These are phyloP conservation scores for Pseudocercospora macadamiae DNA, from an alignment of 2,329 filamentous ascomycete species.

Conservation along the genomic window DNA sequence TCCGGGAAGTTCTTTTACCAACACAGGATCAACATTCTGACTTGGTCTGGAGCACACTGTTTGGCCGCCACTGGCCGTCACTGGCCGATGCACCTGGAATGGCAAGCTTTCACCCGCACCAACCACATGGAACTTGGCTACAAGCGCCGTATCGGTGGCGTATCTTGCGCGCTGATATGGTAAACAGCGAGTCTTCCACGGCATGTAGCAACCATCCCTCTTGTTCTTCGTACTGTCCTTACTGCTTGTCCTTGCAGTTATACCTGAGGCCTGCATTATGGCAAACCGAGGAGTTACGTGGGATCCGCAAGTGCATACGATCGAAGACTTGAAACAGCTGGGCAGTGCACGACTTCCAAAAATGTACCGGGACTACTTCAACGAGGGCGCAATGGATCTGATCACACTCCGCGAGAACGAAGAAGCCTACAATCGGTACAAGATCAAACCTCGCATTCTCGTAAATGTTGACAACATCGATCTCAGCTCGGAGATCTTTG, in stretches of 20 bases:
- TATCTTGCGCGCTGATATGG: too few species aligned
- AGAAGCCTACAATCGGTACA: slow-evolving; percentile 52
- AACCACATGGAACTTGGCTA: too few species aligned
- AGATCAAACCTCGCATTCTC: slow-evolving; percentile 43
- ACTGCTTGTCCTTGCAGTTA: neutral
- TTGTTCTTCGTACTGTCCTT: neutral
- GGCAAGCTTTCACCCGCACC: neutral
- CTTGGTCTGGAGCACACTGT: neutral
- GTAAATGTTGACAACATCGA: slow-evolving; percentile 44
- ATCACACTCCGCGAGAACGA: slow-evolving; percentile 50
- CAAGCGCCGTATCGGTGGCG: too few species aligned
- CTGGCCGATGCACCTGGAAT: neutral
- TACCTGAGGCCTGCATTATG: slow-evolving; percentile 9
- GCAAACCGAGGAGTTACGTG: slow-evolving; percentile 17
- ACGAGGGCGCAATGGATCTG: slow-evolving; percentile 7
- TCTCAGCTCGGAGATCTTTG: slow-evolving; percentile 50
- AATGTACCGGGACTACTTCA: slow-evolving; percentile 19
- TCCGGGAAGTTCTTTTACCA: neutral
- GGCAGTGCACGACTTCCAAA: slow-evolving; percentile 22
- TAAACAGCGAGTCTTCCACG: too few species aligned
- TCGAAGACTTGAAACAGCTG: slow-evolving; percentile 16
- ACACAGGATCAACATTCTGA: neutral
- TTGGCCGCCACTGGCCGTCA: neutral
- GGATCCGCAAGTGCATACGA: slow-evolving; percentile 22
- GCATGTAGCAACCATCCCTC: neutral